Evolutionary conservation across 257 asterid genomes (phyloP), one percentile per base, ranked within the genome.

Genomic region (Linderniella brevidens): DNA sequence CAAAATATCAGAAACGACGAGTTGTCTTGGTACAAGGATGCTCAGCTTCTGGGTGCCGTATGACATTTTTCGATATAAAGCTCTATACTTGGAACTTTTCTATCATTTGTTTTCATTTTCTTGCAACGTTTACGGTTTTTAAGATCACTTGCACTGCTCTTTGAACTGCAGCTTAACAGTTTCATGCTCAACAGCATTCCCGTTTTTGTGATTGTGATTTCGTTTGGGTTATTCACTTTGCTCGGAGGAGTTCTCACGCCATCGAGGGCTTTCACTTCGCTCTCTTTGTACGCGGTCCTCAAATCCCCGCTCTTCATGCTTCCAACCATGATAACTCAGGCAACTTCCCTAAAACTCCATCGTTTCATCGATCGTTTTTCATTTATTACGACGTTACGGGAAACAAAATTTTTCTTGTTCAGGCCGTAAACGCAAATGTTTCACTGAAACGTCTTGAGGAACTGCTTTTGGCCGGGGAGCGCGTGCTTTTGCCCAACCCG

Each of bases 171-270:
- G 98, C 60, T 68, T 52, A 88, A 88, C 72, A 76, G 73, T 53
- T 84, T 88, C 67, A 64, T 84, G 19, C 77, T 88, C 20, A 84
- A 80, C 76, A 88, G 93, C 58, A 63, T 88, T 66, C 98, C 95
- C 13, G 93, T 88, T 43, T 76, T 80, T 76, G 95, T 84, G 69
- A 88, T 81, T 55, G 92, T 88, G 52, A 55, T 75, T 62, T 80
- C 95, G 32, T 88, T 88, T 56, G 92, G 95, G 46, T 29, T 75
- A 51, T 88, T 76, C 73, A 78, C 94, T 46, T 65, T 84, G 49
- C 72, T 84, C 19, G 98, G 98, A 63, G 98, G 95, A 59, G 79
- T 84, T 64, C 72, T 88, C 68, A 88, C 98, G 49, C 92, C 98
- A 36, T 90, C 98, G 65, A 78, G 86, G 69, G 98, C 98, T 35